Base-by-base conservation (phyloP, 1,139 yeast genomes). In the Suhomyces bribrorum region DNA sequence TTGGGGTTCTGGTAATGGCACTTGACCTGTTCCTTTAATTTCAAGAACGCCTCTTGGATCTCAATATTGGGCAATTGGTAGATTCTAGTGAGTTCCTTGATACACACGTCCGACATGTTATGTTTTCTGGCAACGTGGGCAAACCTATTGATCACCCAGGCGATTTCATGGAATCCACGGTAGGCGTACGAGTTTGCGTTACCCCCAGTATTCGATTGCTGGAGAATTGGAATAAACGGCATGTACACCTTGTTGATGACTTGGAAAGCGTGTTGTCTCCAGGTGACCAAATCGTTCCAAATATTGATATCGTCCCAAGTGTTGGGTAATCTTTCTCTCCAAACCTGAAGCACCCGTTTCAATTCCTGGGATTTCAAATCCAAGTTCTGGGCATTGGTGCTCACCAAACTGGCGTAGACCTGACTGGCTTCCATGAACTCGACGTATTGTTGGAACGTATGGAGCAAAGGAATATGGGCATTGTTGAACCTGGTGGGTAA, bases 71-170 rank as follows among this genome's bases (percentile, higher is more conserved):
- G 99, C 46, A 94, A 69, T 8, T 95, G 92, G 64, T 94, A 94
- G 39, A 94, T 94, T 69, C 92, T 86, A 4, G 96, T 86, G 53
- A 94, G 69, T 57, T 94, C 97, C 48, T 82, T 85, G 46, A 90
- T 83, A 67, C 98, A 94, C 35, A 94, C 98, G 42, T 92, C 97
- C 1, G 96, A 86, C 95, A 94, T 87, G 46, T 86, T 84, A 59
- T 94, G 99, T 61, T 89, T 88, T 49, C 98, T 77, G 1, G 98
- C 97, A 34, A 92, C 97, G 65, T 94, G 98, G 0, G 99, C 98
- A 72, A 94, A 94, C 43, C 98, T 70, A 62, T 94, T 94, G 54
- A 94, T 92, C 9, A 94, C 96, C 97, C 98, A 94, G 1, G 98
- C 98, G 58, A 92, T 89, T 63, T 94, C 99, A 60, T 94, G 99